Percentiles rank a stretch among this genome's conserved stretches.
Evolutionary conservation across 345 rosid species (phyloP).

Genomic region (Hevea brasiliensis): DNA sequence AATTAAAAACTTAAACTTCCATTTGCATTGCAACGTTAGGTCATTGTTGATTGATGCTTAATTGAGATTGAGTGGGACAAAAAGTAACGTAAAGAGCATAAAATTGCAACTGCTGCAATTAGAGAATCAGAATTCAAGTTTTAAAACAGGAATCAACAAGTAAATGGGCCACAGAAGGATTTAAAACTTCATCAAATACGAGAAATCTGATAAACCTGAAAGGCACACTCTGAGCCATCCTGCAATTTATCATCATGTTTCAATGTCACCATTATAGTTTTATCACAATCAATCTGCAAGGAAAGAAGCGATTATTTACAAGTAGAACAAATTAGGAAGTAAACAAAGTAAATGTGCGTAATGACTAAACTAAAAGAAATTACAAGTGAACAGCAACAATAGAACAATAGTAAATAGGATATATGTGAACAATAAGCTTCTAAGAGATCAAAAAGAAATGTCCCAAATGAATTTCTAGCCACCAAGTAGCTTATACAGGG

Average conservation of each 20-base stretch:
- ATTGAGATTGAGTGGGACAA: background rate
- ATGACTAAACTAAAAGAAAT: background rate
- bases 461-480: background rate
- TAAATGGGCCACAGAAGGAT: background rate
- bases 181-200: background rate
- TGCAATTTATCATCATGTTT: conserved; percentile 91
- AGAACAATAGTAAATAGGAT: background rate
- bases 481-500: background rate
- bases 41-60: background rate
- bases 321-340: conserved; percentile 18
- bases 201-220: conserved; percentile 44
- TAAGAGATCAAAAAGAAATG: background rate
- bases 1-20: background rate
- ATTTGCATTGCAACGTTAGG: background rate
- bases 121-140: background rate
- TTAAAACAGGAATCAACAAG: background rate
- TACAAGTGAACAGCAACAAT: background rate
- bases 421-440: background rate
- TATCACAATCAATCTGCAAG: conserved; percentile 83
- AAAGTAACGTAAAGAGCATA: background rate
- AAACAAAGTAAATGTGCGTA: conserved; percentile 3
- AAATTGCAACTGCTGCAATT: conserved; percentile 2
- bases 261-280: conserved; percentile 73
- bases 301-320: conserved; percentile 7
- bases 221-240: conserved; percentile 87